Conservation (phyloP, 495 filamentous ascomycete genomes). For the Chaetomium tenue region DNA sequence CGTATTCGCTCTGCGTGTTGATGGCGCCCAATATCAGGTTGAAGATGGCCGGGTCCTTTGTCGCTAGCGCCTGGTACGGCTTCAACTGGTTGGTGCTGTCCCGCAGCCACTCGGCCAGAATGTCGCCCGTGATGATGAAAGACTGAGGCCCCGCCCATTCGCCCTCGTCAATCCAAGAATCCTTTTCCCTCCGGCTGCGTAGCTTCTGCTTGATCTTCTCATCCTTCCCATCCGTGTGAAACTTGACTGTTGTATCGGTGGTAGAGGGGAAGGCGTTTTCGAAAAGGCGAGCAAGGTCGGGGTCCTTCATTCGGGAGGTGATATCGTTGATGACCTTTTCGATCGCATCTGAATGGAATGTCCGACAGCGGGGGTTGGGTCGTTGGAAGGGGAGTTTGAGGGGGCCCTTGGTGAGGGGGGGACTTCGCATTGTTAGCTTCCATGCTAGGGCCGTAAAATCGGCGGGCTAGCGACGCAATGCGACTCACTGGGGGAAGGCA, state of each 20-base stretch:
- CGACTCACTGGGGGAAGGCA: constrained; percentile 44
- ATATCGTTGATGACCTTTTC: constrained; percentile 85
- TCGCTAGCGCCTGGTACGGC: constrained; percentile 83
- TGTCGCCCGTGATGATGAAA: constrained; percentile 98
- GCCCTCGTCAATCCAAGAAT: constrained; percentile 43
- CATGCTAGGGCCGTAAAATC: background rate
- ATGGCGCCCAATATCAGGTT: constrained; percentile 89
- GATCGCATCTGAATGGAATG: constrained; percentile 79
- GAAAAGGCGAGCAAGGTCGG: constrained; percentile 88
- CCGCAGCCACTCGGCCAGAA: constrained; percentile 95
- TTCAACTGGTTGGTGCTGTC: constrained; percentile 95
- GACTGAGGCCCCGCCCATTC: constrained; percentile 82
- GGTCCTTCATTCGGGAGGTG: constrained; percentile 73
- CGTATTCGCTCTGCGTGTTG: constrained; percentile 92
- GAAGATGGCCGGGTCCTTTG: constrained; percentile 69
- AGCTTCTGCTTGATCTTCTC: constrained; percentile 35
- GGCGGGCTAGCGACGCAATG: no score
- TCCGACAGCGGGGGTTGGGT: constrained; percentile 75
- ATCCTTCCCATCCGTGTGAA: constrained; percentile 50
- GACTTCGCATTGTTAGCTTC: constrained; percentile 43
- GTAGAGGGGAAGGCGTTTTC: constrained; percentile 98
- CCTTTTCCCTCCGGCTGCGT: constrained; percentile 10
- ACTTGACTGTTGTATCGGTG: constrained; percentile 81
- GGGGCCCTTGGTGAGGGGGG: constrained; percentile 74
- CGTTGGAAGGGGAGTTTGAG: constrained; percentile 87